Evolutionary conservation across 2,329 filamentous ascomycete species (phyloP), one percentile per base, ranked within the genome.

Genomic region (Coniosporium uncinatum): DNA sequence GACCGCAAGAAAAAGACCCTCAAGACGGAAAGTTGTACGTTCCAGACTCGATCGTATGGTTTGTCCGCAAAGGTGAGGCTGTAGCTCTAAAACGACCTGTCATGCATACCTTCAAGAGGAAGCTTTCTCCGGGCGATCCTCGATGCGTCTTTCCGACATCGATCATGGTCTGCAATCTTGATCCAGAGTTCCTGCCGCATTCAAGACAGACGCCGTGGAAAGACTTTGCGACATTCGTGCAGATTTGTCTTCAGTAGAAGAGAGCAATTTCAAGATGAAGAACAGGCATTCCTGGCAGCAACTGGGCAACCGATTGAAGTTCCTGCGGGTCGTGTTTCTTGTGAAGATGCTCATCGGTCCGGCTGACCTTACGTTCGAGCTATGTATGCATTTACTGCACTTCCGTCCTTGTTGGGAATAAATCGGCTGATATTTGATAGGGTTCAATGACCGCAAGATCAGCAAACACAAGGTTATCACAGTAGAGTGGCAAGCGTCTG

Each of bases 331-430:
- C 13, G 54, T 61, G 27, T 65, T 59, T 40, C 45, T 58, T 13
- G 51, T 66, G 3, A 51, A 55, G n/a, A 61, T 65, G 13, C 45
- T 62, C 32, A 57, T 65, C 19, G 63, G 61, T 1, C 59, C 62
- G 0, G 63, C 62, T 0, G 62, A 64, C 24, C 51, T 66, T 5
- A 49, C 51, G 3, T 65, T 65, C 41, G 61, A 63, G 48, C 53
- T 65, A 1, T 64, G 61, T 55, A 38, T 43, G 47, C 42, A 17
- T 11, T 27, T 14, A 8, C 17, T 42, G n/a, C n/a, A 13, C 24
- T 29, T 14, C 22, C 21, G 16, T 22, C 13, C 19, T 20, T 21
- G 14, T 36, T 5, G 8, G 18, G 14, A n/a, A 24, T 13, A 27
- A 6, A 36, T 14, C n/a, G 16, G 6, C 6, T 38, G 14, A 31